Base-by-base conservation (phyloP, 2,329 filamentous ascomycete species). In the Penicillium sp. region DNA sequence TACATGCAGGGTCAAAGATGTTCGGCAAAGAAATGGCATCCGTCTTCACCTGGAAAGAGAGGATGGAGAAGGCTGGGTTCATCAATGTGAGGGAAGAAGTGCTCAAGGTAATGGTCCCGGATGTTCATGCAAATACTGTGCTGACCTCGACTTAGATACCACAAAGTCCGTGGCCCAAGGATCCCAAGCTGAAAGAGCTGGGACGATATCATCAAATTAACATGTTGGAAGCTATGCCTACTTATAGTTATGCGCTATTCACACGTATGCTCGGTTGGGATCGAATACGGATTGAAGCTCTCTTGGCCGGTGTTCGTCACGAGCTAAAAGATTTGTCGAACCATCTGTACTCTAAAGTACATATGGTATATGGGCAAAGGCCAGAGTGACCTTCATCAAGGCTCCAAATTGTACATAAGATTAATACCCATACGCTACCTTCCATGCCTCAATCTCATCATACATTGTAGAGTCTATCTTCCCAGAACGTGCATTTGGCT, bases 31-130 rank as follows among this genome's bases (percentile, higher is more conserved):
- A 68, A 11, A 67, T 76, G 64, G 52, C 63, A 13, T 71, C 75
- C 1, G 73, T 73, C 37, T 43, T 68, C 6, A 67, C 73, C 4
- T 76, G 79, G 60, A 78, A 78, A 60, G 70, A 73, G 10, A 77
- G 78, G 52, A 77, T 87, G 64, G 75, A 76, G 7, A 80, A 81
- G 3, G 82, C 79, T 0, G 85, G 85, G 0, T 87, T 87, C 55
- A 71, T 79, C 10, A 81, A 86, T 53, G 80, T 87, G 0, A 74
- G 72, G 0, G 81, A 85, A 65, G 73, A 77, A 1, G 61, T 81
- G 0, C 82, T 78, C 65, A 82, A 80, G 69, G 74, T 76, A 56
- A 22, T 11, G 7, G 14, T 26, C 3, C 35, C 13, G 1, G 7
- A 6, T 14, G 6, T 6, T 13, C 14, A 28, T 11, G 7, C 6